phyloP scores from a whole-genome alignment of 306 rosid genomes.

The Urtica urens region DNA sequence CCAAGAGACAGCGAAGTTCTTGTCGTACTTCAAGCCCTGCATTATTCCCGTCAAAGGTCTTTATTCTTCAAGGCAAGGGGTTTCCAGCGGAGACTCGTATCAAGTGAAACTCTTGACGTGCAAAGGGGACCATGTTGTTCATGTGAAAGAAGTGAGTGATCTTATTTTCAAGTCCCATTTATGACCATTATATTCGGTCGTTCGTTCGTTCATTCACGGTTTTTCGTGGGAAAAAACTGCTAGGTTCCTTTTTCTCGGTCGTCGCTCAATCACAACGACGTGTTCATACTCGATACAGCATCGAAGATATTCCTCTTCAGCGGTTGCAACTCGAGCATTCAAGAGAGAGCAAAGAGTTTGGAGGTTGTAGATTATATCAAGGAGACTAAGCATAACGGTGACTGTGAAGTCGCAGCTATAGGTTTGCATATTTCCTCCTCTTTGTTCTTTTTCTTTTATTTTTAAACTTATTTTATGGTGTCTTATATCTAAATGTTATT shows the following conservation, averaged over 20 bases:
- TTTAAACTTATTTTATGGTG: slow-evolving; percentile 13
- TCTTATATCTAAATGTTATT: slow-evolving; percentile 22
- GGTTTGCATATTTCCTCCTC: slow-evolving; percentile 42
- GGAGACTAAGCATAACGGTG: slow-evolving; percentile 70
- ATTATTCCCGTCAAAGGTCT: slow-evolving; percentile 78
- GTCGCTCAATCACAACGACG: slow-evolving; percentile 77
- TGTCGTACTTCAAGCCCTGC: slow-evolving; percentile 86
- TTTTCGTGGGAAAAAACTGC: background rate
- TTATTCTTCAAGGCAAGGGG: slow-evolving; percentile 46
- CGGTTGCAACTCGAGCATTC: slow-evolving; percentile 85
- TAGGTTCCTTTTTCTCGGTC: slow-evolving; percentile 86
- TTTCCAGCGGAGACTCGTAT: slow-evolving; percentile 44
- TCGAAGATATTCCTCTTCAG: slow-evolving; percentile 79
- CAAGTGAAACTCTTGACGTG: slow-evolving; percentile 57
- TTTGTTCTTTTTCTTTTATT: slow-evolving; percentile 6
- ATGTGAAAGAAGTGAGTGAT: slow-evolving; percentile 67
- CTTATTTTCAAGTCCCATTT: too few species aligned
- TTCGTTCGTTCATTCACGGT: too few species aligned
- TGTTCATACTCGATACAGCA: slow-evolving; percentile 87
- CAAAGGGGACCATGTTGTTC: slow-evolving; percentile 91
- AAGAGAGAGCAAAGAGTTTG: slow-evolving; percentile 93
- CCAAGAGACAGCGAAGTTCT: slow-evolving; percentile 68
- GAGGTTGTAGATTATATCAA: slow-evolving; percentile 87
- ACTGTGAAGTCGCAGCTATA: slow-evolving; percentile 75
- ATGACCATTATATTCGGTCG: too few species aligned